Base-by-base conservation (phyloP, 495 filamentous ascomycete genomes). In the Diplogelasinospora grovesii region DNA sequence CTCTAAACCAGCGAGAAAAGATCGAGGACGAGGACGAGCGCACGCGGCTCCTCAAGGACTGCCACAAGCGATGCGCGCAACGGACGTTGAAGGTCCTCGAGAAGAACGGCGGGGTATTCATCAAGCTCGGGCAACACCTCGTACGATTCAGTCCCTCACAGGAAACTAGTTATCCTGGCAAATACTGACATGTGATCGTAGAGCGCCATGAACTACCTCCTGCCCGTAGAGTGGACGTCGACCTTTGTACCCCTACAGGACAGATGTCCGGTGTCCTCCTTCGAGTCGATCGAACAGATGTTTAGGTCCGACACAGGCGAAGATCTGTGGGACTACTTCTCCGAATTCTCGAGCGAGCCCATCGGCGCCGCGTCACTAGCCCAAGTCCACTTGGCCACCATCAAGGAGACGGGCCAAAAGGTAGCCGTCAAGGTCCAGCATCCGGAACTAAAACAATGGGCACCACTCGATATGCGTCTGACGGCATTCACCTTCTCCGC, bases 361-460 rank as follows among this genome's bases (percentile, higher is more conserved):
- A 86, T 94, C 48, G 92, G 93, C 28, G 92, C 92, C 20, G 92
- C 92, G 21, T 95, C 88, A 21, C 69, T 99, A 23, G 92, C 93
- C 3, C 92, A 99, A 60, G 92, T 99, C 11, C 92, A 99, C 52
- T 65, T 87, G 14, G 92, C 90, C n/a, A 86, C 77, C 8, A 65
- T 95, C 23, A 86, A 78, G 57, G 86, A 82, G 52, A 87, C 79
- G 13, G 89, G 88, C 7, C 80, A 85, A 64, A 84, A 81, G 48
- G 93, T 97, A n/a, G 93, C 93, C 1, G 93, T 99, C 45, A 99
- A 99, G 64, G 81, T 97, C 11, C 93, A 99, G 53, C 93, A 99
- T 64, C 93, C 93, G 13, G 70, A 75, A 14, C 66, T 99, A 49
- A 83, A 87, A 26, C 84, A 95, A 69, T 99, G 89, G 89, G 82